phyloP scores from a whole-genome alignment of 352 stramenopile genomes.

The Phytophthora sansomeana region DNA sequence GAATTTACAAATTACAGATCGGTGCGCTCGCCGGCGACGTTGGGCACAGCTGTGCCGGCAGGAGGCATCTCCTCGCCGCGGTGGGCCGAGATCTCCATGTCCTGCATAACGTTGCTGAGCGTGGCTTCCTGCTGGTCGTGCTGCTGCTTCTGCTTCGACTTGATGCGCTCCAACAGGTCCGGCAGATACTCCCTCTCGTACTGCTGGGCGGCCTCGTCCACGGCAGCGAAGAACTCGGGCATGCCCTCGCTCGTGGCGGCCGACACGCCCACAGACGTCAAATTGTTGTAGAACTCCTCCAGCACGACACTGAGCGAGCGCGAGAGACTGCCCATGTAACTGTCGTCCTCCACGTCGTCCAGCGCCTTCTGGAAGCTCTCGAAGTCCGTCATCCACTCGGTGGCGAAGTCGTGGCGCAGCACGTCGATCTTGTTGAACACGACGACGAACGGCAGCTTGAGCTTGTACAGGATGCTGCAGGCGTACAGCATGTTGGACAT shows the following conservation, averaged over 20 bases:
- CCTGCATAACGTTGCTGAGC: slow-evolving; percentile 79
- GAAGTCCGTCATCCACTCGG: slow-evolving; percentile 99
- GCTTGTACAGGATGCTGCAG: slow-evolving; percentile 99
- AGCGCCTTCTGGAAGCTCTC: slow-evolving; percentile 97
- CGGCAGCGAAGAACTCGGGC: slow-evolving; percentile 92
- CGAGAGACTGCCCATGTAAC: slow-evolving; percentile 94
- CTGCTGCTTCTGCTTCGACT: slow-evolving; percentile 62
- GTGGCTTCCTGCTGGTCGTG: slow-evolving; percentile 56
- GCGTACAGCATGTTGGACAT: slow-evolving; percentile 99
- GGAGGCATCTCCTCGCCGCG: slow-evolving; percentile 27
- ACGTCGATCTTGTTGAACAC: slow-evolving; percentile 99
- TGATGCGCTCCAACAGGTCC: slow-evolving; percentile 74
- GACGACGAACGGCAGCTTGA: slow-evolving; percentile 96
- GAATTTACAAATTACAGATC: slow-evolving; percentile 76
- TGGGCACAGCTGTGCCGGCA: not conserved
- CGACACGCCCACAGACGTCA: slow-evolving; percentile 94
- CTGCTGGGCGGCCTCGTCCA: slow-evolving; percentile 87
- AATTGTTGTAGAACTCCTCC: slow-evolving; percentile 95
- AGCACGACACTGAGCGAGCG: slow-evolving; percentile 90
- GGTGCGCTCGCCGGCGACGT: slow-evolving; percentile 52
- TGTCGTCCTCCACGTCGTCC: slow-evolving; percentile 91
- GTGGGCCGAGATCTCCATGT: slow-evolving; percentile 76
- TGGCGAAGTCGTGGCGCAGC: slow-evolving; percentile 93
- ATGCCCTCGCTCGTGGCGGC: slow-evolving; percentile 96
- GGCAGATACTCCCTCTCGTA: slow-evolving; percentile 92